Evolutionary conservation across 495 filamentous ascomycete genomes (phyloP).

Genomic region (Darksidea phi): DNA sequence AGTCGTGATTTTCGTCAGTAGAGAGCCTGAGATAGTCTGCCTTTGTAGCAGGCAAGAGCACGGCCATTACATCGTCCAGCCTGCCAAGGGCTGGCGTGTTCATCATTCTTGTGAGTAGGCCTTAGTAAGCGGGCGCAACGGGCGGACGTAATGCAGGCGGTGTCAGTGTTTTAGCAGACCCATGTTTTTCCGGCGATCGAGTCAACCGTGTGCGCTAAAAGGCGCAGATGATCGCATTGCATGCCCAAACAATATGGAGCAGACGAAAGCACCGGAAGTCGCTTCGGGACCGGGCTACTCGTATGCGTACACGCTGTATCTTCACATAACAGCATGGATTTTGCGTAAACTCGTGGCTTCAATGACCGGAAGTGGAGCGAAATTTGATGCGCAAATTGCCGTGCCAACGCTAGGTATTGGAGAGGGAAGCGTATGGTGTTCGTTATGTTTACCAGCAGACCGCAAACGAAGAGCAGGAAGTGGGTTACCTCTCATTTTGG

Average conservation of each 20-base stretch:
- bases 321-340: neutral
- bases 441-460: neutral
- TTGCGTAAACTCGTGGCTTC: neutral
- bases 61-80: neutral
- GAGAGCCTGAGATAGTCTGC: neutral
- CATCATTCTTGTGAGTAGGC: neutral
- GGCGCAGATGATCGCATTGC: neutral
- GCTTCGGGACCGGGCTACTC: neutral
- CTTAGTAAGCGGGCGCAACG: neutral
- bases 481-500: slow-evolving; percentile 1
- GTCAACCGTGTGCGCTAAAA: neutral
- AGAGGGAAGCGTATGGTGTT: neutral
- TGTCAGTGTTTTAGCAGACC: neutral
- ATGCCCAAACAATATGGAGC: neutral
- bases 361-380: neutral
- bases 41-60: neutral
- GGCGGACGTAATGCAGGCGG: neutral
- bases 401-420: neutral
- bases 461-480: neutral
- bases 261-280: neutral
- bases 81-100: neutral
- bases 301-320: neutral
- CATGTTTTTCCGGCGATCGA: neutral
- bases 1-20: neutral
- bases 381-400: neutral